Evolutionary conservation across 2,329 filamentous ascomycete genomes (phyloP), one percentile per base, ranked within the genome.

Genomic region (Fusarium duplospermum): DNA sequence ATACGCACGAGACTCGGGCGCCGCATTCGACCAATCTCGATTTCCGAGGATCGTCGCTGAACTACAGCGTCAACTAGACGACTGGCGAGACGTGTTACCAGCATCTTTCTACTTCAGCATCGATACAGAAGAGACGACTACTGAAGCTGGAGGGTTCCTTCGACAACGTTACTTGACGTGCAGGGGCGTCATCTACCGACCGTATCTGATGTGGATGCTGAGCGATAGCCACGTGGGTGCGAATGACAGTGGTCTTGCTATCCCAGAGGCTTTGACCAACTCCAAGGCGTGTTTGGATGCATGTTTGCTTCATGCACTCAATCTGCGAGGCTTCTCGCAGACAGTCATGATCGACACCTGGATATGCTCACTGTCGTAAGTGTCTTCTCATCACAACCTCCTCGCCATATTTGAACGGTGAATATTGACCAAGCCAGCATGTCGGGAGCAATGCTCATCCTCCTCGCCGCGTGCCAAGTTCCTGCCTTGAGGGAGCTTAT

Each of bases 331-430:
- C 0, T 88, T 87, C 64, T 80, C 84, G 0, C 87, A 89, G 57
- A 89, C 87, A 0, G 83, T 89, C 0, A 76, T 89, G 36, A 83
- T 89, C 2, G 87, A 89, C 71, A 87, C 86, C 0, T 89, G 87
- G 87, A 88, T 89, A 24, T 89, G 87, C 54, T 87, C 86, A 0
- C 73, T 89, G 0, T 88, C 86, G 86, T 88, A 79, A 76, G 85
- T 82, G 4, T 8, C 14, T 4, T 3, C 4, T 10, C 3, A 27
- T 27, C 35, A 14, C 16, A 2, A 1, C 1, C 1, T 1, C 2
- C 4, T 2, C 0, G 0, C 1, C 4, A 6, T 0, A 5, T 0
- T 16, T 4, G n/a, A 14, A 27, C 18, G 14, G 22, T 11, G 0
- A 9, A 0, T 63, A 27, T 66, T 64, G 16, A 60, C 9, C 0